Evolutionary conservation across 306 rosid genomes (phyloP), one percentile per base, ranked within the genome.

Genomic region (Styphnolobium japonicum): DNA sequence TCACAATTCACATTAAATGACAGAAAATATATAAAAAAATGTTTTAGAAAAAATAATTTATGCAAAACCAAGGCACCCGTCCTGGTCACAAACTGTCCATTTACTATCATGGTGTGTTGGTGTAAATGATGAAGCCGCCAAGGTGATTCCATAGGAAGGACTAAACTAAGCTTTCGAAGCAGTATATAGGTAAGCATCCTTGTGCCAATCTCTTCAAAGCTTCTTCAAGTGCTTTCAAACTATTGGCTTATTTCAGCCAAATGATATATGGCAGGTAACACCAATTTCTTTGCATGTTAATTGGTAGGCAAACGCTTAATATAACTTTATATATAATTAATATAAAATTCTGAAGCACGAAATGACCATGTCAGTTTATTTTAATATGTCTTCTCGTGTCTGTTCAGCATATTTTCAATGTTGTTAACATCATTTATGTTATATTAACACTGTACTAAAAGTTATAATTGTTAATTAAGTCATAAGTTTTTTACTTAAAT

Each of bases 151-250:
- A 10, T 14, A 34, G 5, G 22, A 12, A 7, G 40, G 2, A 11
- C n/a, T 51, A 39, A n/a, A 66, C 11, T 39, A 66, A 12, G 29
- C 56, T 27, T 21, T 73, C 10, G 34, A 45, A 61, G 2, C 5
- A 73, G 45, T 27, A 29, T 27, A 29, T 19, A 16, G 45, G 19
- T 45, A 29, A 61, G 58, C 61, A 53, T 72, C 21, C 77, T 29
- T 61, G 19, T 9, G 18, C 48, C 42, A 39, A 52, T 77, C 6
- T 23, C 10, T 64, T 46, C 23, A n/a, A 19, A 67, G 29, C 31
- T 53, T 67, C 76, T 67, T 67, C 60, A 53, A 77, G 75, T 67
- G 60, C 76, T 67, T 57, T 68, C 6, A 78, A 48, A 57, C 69
- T 31, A 78, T 68, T 78, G 62, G 77, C 14, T 57, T 18, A 61